phyloP scores from a whole-genome alignment of 2,329 filamentous ascomycete genomes.

The Penicillium digitatum region DNA sequence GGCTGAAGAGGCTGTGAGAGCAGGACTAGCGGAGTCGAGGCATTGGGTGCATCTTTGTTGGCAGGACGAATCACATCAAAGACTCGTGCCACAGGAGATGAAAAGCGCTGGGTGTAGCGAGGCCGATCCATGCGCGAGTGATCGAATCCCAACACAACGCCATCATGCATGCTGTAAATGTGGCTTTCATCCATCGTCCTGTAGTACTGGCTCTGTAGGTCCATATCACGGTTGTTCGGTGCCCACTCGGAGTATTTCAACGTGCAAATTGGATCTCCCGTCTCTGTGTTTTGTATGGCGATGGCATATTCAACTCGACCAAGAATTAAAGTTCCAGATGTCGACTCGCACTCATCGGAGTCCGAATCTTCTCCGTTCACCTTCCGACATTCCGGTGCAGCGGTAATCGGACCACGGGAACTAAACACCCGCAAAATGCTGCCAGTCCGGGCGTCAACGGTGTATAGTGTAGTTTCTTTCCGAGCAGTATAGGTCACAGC shows the following conservation, averaged over 20 bases:
- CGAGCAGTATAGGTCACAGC: slow-evolving; percentile 84
- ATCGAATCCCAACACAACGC: slow-evolving; percentile 76
- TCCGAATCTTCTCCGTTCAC: slow-evolving; percentile 60
- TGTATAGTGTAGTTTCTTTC: slow-evolving; percentile 86
- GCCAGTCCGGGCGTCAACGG: slow-evolving; percentile 81
- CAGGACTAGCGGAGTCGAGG: slow-evolving; percentile 66
- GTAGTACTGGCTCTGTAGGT: slow-evolving; percentile 78
- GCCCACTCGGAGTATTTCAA: slow-evolving; percentile 93
- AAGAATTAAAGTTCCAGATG: slow-evolving; percentile 73
- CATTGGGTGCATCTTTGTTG: slow-evolving; percentile 60
- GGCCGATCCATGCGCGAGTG: slow-evolving; percentile 55
- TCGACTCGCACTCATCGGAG: slow-evolving; percentile 68
- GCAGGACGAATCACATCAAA: slow-evolving; percentile 80
- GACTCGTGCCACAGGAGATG: slow-evolving; percentile 76
- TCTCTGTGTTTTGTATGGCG: slow-evolving; percentile 70
- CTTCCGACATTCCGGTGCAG: slow-evolving; percentile 70
- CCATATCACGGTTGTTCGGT: slow-evolving; percentile 83
- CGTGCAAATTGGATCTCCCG: slow-evolving; percentile 74
- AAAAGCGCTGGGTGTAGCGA: slow-evolving; percentile 65
- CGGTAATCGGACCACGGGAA: slow-evolving; percentile 64
- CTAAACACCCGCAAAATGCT: slow-evolving; percentile 80
- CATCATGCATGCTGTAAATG: slow-evolving; percentile 81
- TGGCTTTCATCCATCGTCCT: slow-evolving; percentile 81
- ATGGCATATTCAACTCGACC: slow-evolving; percentile 88
- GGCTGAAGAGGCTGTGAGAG: slow-evolving; percentile 79